Evolutionary conservation across 176 grass and related monocot genomes (phyloP).

Genomic region (Saccharum spontaneum): DNA sequence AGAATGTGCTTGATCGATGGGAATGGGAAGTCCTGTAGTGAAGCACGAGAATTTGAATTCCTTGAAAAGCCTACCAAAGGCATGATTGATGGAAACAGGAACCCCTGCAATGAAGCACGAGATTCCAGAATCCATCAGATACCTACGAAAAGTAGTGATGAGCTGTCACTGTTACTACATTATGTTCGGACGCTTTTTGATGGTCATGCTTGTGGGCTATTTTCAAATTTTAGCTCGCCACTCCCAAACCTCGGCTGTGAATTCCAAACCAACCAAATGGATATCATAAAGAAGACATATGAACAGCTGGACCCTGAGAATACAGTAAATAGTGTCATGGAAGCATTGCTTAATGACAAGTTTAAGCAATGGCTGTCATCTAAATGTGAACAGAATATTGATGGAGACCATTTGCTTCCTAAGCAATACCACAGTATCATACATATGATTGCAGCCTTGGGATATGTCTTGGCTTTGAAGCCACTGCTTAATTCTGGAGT

Average conservation of each 20-base stretch:
- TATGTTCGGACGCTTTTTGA: slow-evolving; percentile 65
- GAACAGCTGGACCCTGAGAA: slow-evolving; percentile 38
- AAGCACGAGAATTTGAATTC: slow-evolving; percentile 70
- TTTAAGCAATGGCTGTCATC: slow-evolving; percentile 63
- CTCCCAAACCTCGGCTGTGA: slow-evolving; percentile 11
- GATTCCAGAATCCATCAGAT: slow-evolving; percentile 52
- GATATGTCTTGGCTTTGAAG: slow-evolving; percentile 65
- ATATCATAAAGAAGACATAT: slow-evolving; percentile 26
- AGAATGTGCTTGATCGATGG: slow-evolving; percentile 59
- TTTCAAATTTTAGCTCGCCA: slow-evolving; percentile 33
- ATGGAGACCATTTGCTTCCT: slow-evolving; percentile 46
- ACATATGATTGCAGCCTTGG: slow-evolving; percentile 82
- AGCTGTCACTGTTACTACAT: slow-evolving; percentile 51
- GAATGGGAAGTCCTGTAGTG: slow-evolving; percentile 60
- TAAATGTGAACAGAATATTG: slow-evolving; percentile 47
- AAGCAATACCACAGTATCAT: slow-evolving; percentile 69
- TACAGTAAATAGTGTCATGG: slow-evolving; percentile 47
- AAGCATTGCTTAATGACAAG: slow-evolving; percentile 73
- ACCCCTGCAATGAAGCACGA: slow-evolving; percentile 41
- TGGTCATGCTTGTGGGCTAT: slow-evolving; percentile 30
- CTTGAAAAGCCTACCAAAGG: slow-evolving; percentile 48
- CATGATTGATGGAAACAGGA: slow-evolving; percentile 48
- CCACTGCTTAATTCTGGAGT: slow-evolving; percentile 67
- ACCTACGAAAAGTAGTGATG: slow-evolving; percentile 47
- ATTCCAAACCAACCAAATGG: slow-evolving; percentile 33